phyloP scores from a whole-genome alignment of 2,329 filamentous ascomycete species.

The Trichoderma cornu-damae region DNA sequence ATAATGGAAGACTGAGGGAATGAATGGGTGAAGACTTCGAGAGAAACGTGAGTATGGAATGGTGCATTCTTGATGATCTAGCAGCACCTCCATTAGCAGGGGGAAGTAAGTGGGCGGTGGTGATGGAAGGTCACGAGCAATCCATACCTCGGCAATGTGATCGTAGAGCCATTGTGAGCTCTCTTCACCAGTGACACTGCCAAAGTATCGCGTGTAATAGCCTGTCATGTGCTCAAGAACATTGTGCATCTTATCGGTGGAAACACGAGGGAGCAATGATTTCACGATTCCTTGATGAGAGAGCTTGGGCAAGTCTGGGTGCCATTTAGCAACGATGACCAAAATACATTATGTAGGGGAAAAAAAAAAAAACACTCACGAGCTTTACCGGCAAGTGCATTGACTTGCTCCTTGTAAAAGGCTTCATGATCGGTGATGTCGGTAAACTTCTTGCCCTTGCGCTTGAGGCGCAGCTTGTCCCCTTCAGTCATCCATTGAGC shows the following conservation, averaged over 20 bases:
- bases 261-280: constrained; percentile 53
- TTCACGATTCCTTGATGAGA: constrained; percentile 50
- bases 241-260: constrained; percentile 58
- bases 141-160: constrained; percentile 27
- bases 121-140: constrained; percentile 33
- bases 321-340: neutral
- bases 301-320: constrained; percentile 32
- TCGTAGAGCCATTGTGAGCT: constrained; percentile 13
- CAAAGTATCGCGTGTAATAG: constrained; percentile 57
- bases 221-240: constrained; percentile 58
- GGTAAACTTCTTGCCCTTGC: constrained; percentile 65
- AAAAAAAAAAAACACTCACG: constrained; percentile 25
- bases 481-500: constrained; percentile 65
- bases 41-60: constrained; percentile 27
- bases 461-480: constrained; percentile 64
- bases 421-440: constrained; percentile 63
- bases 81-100: neutral
- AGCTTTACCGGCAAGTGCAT: constrained; percentile 28
- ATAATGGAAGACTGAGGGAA: constrained; percentile 70
- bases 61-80: constrained; percentile 32
- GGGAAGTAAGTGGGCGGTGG: constrained; percentile 44
- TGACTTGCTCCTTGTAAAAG: constrained; percentile 33
- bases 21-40: constrained; percentile 53
- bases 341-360: neutral
- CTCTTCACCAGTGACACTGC: constrained; percentile 14